Percentiles rank a stretch among this genome's conserved stretches.
Conservation (phyloP, 345 rosid species). For the Sonneratia caseolaris region DNA sequence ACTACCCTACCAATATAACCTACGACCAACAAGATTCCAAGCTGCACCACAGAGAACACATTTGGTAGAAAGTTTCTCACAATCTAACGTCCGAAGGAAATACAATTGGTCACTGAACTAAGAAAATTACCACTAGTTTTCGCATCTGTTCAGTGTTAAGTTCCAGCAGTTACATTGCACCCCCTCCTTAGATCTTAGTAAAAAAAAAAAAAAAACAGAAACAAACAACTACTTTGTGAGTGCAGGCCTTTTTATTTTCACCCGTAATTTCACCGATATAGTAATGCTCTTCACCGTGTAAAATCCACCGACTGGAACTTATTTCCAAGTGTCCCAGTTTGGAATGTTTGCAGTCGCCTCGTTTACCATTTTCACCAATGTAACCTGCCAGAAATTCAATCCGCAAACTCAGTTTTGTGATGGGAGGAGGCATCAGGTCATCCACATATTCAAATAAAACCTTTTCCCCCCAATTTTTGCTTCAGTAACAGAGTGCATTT, state of each 20-base stretch:
- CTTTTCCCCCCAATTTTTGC: not conserved
- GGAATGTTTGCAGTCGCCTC: slow-evolving; percentile 1
- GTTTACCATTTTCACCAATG: slow-evolving; percentile 3
- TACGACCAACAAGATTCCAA: too few species aligned
- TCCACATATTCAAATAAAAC: not conserved
- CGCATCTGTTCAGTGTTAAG: not conserved
- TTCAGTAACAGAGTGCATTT: not conserved
- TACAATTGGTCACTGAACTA: too few species aligned
- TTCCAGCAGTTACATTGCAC: not conserved
- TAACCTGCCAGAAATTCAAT: not conserved
- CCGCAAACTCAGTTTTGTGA: not conserved
- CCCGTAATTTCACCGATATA: not conserved
- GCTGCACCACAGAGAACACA: too few species aligned
- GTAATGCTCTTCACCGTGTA: not conserved
- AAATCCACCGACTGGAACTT: not conserved
- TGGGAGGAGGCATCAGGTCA: not conserved
- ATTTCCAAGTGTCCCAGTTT: not conserved
- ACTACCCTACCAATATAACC: too few species aligned
- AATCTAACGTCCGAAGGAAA: too few species aligned
- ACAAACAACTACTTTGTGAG: not conserved
- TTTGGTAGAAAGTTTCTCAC: too few species aligned
- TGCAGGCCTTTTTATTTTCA: not conserved
- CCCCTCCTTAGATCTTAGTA: not conserved
- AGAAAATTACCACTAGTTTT: not conserved
- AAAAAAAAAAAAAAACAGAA: too few species aligned